Evolutionary conservation across 257 asterid species (phyloP).

Genomic region (Ajuga chamaepitys): DNA sequence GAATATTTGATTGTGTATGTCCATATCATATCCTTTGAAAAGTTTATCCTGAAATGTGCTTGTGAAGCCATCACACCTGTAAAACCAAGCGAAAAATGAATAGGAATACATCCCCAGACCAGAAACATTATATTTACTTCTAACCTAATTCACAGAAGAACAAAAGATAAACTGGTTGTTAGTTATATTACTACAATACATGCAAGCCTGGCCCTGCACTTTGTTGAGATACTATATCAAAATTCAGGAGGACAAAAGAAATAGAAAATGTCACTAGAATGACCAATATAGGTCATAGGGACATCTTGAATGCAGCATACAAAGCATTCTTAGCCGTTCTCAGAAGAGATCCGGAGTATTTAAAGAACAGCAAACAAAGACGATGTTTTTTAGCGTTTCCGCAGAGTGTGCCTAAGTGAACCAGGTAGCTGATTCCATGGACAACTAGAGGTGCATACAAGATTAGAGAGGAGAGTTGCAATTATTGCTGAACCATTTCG

Average conservation of each 20-base stretch:
- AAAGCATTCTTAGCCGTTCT: background rate
- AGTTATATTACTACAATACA: slow-evolving; percentile 10
- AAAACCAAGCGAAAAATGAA: slow-evolving; percentile 13
- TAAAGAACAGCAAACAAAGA: background rate
- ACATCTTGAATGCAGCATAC: background rate
- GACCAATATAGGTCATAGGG: background rate
- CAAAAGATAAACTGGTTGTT: background rate
- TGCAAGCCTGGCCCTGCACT: background rate
- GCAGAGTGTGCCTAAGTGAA: background rate
- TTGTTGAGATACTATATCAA: background rate
- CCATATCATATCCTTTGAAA: slow-evolving; percentile 96
- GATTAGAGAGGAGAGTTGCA: background rate
- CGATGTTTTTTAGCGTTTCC: background rate
- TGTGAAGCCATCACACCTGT: slow-evolving; percentile 98
- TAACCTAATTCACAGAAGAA: background rate
- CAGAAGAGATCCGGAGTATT: background rate
- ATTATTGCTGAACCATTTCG: background rate
- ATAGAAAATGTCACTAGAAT: background rate
- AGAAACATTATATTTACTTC: background rate
- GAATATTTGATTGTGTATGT: slow-evolving; percentile 92
- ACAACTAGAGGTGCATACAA: background rate
- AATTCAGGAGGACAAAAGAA: background rate
- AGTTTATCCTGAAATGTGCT: slow-evolving; percentile 99
- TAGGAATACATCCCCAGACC: background rate
- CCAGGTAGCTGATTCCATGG: background rate